A percentile compares a stretch with the other conserved stretches of the same genome.
phyloP scores from a whole-genome alignment of 192 early-diverging fungal species.

The Backusella tuberculispora region DNA sequence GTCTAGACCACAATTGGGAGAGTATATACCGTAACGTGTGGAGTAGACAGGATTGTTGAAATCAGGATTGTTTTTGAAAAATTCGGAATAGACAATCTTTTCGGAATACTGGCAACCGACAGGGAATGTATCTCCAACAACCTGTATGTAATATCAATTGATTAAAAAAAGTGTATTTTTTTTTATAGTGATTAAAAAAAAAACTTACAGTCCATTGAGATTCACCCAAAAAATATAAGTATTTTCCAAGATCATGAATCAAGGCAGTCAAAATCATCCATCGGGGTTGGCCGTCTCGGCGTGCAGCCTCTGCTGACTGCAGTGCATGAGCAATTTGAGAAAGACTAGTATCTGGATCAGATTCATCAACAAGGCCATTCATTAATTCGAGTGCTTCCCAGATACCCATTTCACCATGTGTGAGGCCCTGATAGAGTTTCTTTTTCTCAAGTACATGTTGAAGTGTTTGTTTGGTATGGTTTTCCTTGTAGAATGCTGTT shows the following conservation, averaged over 20 bases:
- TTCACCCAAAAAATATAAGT: constrained; percentile 46
- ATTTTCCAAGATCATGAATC: constrained; percentile 60
- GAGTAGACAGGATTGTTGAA: constrained; percentile 31
- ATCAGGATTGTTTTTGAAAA: constrained; percentile 50
- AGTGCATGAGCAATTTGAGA: constrained; percentile 55
- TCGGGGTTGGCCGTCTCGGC: constrained; percentile 47
- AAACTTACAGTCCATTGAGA: constrained; percentile 53
- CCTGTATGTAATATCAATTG: not conserved
- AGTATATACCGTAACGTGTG: constrained; percentile 51
- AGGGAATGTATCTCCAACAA: constrained; percentile 58
- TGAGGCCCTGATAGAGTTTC: constrained; percentile 23
- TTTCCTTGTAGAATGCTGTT: constrained; percentile 40
- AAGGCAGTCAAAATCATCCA: constrained; percentile 55
- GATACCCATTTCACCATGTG: constrained; percentile 42
- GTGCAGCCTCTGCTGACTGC: constrained; percentile 53
- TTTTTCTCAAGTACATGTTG: constrained; percentile 34
- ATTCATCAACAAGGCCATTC: constrained; percentile 50
- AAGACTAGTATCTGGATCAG: constrained; percentile 56
- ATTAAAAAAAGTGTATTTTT: not conserved
- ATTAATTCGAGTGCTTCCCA: constrained; percentile 54
- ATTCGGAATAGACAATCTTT: constrained; percentile 48
- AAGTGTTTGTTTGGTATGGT: constrained; percentile 48
- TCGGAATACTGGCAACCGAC: constrained; percentile 50
- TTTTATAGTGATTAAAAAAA: not conserved
- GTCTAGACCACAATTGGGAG: constrained; percentile 50